Evolutionary conservation across 805 yeast genomes (phyloP), one percentile per base, ranked within the genome.

Genomic region (Lipomyces yamadae): DNA sequence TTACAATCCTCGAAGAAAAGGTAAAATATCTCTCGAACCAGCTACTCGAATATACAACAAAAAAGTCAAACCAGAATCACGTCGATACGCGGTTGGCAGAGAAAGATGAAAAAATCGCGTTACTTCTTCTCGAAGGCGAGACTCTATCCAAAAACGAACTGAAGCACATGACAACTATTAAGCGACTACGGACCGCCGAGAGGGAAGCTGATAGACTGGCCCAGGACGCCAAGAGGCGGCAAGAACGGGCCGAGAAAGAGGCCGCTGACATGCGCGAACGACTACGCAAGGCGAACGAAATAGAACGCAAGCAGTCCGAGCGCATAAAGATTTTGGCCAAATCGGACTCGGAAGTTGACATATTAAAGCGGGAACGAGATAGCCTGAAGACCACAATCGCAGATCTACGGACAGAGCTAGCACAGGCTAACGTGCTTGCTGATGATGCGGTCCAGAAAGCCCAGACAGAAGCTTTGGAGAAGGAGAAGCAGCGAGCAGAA

Each of bases 121-220:
- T 88, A 64, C 78, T 93, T 35, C 74, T 90, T 74, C 86, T 84
- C 63, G 97, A 92, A 76, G 97, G 97, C 3, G 88, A 89, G 69
- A 85, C 83, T 32, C 77, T 92, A 50, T 86, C 95, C 0, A 82
- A 83, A 66, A 87, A 85, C 67, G 98, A 94, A 72, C 81, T 91
- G 34, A 85, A 84, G 70, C 82, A 87, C 61, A 86, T 85, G 71
- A 90, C 86, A 53, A 81, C 87, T 0, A 85, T 93, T 60, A 90
- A 90, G 68, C 82, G 83, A 69, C 77, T 92, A 64, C 85, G 86
- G 54, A 78, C 81, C 29, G 82, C 80, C 48, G 84, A 85, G 60
- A 76, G 77, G 24, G 85, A 82, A 18, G 76, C 77, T 1, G 77
- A 80, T 29, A 66, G 63, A 18, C 55, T 64, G 13, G 68, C 79